Conservation (phyloP, 148 eudicot genomes). For the Heliosperma pusillum region DNA sequence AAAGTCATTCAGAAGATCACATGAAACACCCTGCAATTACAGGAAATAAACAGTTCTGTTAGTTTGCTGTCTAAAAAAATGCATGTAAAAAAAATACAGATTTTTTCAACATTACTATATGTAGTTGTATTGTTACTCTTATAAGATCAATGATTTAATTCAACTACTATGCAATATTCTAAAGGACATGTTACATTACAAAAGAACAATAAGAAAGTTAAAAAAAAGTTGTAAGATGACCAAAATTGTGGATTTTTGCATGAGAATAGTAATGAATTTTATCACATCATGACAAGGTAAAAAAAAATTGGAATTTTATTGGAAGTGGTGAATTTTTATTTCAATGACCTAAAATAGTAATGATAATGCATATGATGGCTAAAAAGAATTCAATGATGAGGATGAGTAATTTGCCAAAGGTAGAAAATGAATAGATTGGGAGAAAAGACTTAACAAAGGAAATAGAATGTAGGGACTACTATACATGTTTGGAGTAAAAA, state of each 20-base stretch:
- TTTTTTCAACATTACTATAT: conserved; percentile 1
- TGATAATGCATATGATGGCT: conserved; percentile 11
- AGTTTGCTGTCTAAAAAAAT: conserved; percentile 1
- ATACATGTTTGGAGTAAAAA: conserved; percentile 1
- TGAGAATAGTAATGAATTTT: conserved; percentile 13
- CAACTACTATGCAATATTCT: conserved; percentile 22
- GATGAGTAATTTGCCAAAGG: conserved; percentile 1
- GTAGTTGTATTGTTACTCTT: too few species aligned
- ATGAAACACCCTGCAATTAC: conserved; percentile 76
- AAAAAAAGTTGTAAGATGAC: conserved; percentile 8
- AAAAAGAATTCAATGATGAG: conserved; percentile 15
- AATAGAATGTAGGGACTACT: conserved; percentile 24
- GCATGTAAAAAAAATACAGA: neutral
- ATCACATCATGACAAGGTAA: neutral
- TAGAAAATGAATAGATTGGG: conserved; percentile 22
- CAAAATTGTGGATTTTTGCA: conserved; percentile 21
- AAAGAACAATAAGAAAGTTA: conserved; percentile 14
- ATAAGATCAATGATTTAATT: too few species aligned
- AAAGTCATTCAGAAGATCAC: conserved; percentile 70
- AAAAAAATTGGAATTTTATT: conserved; percentile 7
- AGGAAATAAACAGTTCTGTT: conserved; percentile 19
- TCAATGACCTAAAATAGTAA: conserved; percentile 12
- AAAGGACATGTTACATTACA: conserved; percentile 27
- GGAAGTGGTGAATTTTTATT: neutral
- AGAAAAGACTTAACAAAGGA: conserved; percentile 29